Evolutionary conservation across 2,329 filamentous ascomycete species (phyloP), one percentile per base, ranked within the genome.

Genomic region (Penicillium sp.): DNA sequence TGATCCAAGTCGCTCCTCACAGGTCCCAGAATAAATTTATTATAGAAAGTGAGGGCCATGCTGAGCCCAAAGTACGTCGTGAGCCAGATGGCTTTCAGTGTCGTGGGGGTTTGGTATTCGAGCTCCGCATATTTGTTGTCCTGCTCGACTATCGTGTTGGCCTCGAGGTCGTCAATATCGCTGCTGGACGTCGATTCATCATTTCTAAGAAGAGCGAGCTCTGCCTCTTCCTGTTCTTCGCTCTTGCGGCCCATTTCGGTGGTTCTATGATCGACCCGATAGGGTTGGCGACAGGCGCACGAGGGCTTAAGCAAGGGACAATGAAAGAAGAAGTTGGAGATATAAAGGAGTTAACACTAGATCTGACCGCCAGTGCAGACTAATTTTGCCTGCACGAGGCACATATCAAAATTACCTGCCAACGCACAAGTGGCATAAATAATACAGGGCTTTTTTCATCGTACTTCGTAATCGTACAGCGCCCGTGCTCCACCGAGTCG

Each of bases 41-140:
- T 57, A 41, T 57, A 55, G 9, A 57, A 53, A 1, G 55, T 57
- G 16, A 57, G 46, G 18, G 45, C 44, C 55, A 57, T 57, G 42
- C 55, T 55, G 43, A 57, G 50, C 10, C 50, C 46, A 40, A 57
- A 57, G 20, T 55, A 55, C n/a, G 49, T 48, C 3, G 48, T 39
- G 3, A 57, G 49, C 55, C 55, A 57, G 16, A 55, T 46, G 16
- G 51, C 55, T 36, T 57, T 57, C 14, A 55, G 24, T 13, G 52
- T 49, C 5, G 47, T 49, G 2, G 55, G 55, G 9, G 55, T 55
- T n/a, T 57, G 47, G 24, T 57, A 57, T 43, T 57, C 55, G n/a
- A 45, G 47, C 33, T 48, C 52, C n/a, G 43, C 36, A 18, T 30
- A 33, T 24, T 28, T 41, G 6, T 41, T 35, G 18, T 20, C 18